Evolutionary conservation across 176 grass and related monocot species (phyloP), one percentile per base, ranked within the genome.

Genomic region (Juncus inflexus): DNA sequence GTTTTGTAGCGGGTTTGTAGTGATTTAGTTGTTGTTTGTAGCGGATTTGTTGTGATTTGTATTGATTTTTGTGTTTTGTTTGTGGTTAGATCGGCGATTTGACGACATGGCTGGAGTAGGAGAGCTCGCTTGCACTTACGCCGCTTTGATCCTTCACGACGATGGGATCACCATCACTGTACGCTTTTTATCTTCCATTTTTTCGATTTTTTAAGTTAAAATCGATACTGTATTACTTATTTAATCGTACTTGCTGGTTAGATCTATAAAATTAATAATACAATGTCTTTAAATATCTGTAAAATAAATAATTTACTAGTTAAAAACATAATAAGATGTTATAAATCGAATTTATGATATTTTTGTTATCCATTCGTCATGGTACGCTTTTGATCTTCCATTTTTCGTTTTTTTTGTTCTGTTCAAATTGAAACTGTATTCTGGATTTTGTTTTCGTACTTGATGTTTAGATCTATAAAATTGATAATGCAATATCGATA

Each of bases 91-190:
- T 60, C 54, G 42, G 39, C 40, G 62, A 56, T 67, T 52, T 5
- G 35, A 40, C 40, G 40, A 67, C 52, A 89, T 89, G 85, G 78
- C 90, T 37, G 68, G 68, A 71, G 57, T 72, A 42, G 68, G 74
- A 49, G 90, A 95, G 82, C 50, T 89, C 70, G 90, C 90, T 57
- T 95, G 90, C 86, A 81, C 82, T 76, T 87, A 89, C 75, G 90
- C 90, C 57, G 78, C 84, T 41, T 67, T 94, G 78, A 94, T 94
- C 78, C 84, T 94, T 55, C 69, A 82, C 61, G 85, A 95, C 36
- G 90, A 95, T 64, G 66, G 77, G 61, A 95, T 95, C 65, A 61
- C 85, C 72, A 83, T 95, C 76, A 95, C 90, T 12, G 90, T 95
- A 59, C 64, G 69, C 69, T 0, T 49, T 28, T 28, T 28, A 28